Evolutionary conservation across 441 rosid genomes (phyloP).

Genomic region (Mallotus japonicus): DNA sequence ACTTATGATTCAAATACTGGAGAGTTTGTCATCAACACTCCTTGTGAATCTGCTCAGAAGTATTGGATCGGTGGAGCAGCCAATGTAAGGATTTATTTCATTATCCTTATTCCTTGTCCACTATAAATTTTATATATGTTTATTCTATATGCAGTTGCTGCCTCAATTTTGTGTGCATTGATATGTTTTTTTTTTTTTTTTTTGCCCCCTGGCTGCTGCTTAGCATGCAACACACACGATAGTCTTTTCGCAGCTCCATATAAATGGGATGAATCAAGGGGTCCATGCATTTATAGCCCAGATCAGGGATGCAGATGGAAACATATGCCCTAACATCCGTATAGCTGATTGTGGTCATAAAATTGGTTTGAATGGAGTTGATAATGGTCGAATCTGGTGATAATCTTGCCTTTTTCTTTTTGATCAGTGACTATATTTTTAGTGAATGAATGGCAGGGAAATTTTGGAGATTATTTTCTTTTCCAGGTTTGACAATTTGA

Average conservation of each 20-base stretch:
- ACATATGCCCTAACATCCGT: slow-evolving; percentile 66
- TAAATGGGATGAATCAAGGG: slow-evolving; percentile 75
- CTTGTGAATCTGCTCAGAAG: slow-evolving; percentile 96
- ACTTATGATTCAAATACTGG: slow-evolving; percentile 66
- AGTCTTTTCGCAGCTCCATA: slow-evolving; percentile 81
- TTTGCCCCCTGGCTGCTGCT: slow-evolving; percentile 9
- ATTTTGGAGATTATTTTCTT: slow-evolving; percentile 13
- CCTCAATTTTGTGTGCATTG: slow-evolving; percentile 18
- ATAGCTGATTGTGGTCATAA: slow-evolving; percentile 96
- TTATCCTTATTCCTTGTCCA: neutral
- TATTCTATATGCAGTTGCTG: neutral
- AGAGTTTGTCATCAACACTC: slow-evolving; percentile 88
- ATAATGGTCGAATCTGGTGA: slow-evolving; percentile 95
- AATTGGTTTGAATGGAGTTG: slow-evolving; percentile 95
- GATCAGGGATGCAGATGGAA: slow-evolving; percentile 82
- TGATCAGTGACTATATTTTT: neutral
- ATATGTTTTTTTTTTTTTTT: slow-evolving; percentile 24
- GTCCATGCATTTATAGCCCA: slow-evolving; percentile 92
- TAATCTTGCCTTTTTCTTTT: neutral
- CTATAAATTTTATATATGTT: neutral
- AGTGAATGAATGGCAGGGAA: neutral
- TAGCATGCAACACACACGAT: slow-evolving; percentile 94
- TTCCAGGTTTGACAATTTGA: slow-evolving; percentile 77
- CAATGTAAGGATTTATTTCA: slow-evolving; percentile 41
- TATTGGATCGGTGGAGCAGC: slow-evolving; percentile 99